Percentiles rank a stretch among this genome's conserved stretches.
Conservation (phyloP, 257 asterid species). For the Solanum appendiculatum region DNA sequence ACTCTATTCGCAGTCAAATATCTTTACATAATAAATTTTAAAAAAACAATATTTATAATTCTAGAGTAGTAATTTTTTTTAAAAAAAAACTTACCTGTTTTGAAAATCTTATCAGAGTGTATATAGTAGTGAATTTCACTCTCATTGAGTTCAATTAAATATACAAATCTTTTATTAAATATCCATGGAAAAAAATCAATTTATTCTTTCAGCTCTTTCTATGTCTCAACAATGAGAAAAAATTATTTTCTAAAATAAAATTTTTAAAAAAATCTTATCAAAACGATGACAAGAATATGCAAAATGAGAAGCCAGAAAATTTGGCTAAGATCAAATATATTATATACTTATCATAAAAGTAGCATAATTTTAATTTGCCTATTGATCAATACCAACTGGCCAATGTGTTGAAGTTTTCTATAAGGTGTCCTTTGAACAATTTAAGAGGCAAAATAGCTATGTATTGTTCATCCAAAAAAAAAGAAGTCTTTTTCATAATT, state of each 20-base stretch:
- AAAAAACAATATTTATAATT: too few relatives aligned
- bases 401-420: background rate
- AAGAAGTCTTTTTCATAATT: background rate
- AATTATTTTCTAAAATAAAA: background rate
- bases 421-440: background rate
- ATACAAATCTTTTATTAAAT: background rate
- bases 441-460: background rate
- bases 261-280: background rate
- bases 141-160: background rate
- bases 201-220: background rate
- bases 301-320: background rate
- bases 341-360: background rate
- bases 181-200: background rate
- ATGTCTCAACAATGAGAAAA: background rate
- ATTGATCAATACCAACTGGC: background rate
- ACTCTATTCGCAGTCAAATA: background rate
- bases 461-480: background rate
- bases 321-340: background rate
- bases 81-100: too few relatives aligned
- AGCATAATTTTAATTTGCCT: background rate
- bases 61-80: too few relatives aligned
- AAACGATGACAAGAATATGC: background rate
- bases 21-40: too few relatives aligned
- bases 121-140: background rate
- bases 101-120: too few relatives aligned